Evolutionary conservation across 2,329 filamentous ascomycete genomes (phyloP).

Genomic region (Lithohypha guttulata): DNA sequence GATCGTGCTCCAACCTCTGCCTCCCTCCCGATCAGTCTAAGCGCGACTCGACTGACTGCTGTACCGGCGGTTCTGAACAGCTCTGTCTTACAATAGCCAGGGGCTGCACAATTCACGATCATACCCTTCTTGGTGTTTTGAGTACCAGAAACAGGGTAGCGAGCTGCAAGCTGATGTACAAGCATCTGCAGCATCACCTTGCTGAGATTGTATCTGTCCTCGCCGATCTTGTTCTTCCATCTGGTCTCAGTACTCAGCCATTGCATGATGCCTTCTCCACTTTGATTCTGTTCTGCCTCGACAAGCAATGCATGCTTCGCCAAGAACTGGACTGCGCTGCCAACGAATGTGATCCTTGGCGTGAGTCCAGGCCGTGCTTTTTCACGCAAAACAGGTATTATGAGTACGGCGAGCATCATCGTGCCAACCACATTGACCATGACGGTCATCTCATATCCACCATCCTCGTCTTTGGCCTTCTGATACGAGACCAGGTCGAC

Average conservation of each 20-base stretch:
- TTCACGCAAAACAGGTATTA: slow-evolving; percentile 15
- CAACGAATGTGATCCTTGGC: slow-evolving; percentile 16
- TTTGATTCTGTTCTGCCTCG: background rate
- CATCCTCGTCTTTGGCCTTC: slow-evolving; percentile 18
- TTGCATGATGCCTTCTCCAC: background rate
- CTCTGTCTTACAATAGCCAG: slow-evolving; percentile 24
- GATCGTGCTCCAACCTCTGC: slow-evolving; percentile 19
- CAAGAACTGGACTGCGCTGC: slow-evolving; percentile 17
- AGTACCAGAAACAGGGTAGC: background rate
- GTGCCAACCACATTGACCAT: slow-evolving; percentile 26
- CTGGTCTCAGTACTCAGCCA: slow-evolving; percentile 12
- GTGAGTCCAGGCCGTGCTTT: slow-evolving; percentile 13
- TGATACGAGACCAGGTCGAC: slow-evolving; percentile 29
- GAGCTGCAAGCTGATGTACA: background rate
- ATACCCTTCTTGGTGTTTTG: background rate
- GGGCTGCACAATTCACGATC: slow-evolving; percentile 27
- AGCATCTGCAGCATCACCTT: background rate
- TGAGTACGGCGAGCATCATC: slow-evolving; percentile 16
- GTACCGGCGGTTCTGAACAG: slow-evolving; percentile 13
- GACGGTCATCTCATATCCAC: slow-evolving; percentile 39
- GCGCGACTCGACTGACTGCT: background rate
- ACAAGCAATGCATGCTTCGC: slow-evolving; percentile 6
- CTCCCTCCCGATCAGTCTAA: slow-evolving; percentile 12
- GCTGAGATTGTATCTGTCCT: slow-evolving; percentile 25
- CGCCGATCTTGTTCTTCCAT: slow-evolving; percentile 2